Evolutionary conservation across 257 asterid species (phyloP).

Genomic region (Capsicum rhomboideum): DNA sequence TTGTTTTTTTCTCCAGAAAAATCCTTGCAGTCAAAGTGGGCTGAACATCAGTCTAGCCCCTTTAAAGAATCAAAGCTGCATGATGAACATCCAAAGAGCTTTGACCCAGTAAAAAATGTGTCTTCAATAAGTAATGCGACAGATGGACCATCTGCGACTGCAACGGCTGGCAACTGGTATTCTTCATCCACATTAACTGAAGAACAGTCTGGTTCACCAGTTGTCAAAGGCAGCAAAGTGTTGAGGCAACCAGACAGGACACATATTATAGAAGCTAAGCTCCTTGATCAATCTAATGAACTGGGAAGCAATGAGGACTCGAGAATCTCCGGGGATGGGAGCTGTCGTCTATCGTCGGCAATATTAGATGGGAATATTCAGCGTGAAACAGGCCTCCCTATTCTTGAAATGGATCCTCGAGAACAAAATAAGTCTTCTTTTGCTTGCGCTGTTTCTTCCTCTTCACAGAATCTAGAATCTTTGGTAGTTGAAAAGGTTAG

Average conservation of each 20-base stretch:
- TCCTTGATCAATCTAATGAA: constrained; percentile 15
- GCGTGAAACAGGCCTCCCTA: constrained; percentile 14
- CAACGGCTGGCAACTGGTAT: constrained; percentile 8
- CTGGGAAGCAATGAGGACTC: constrained; percentile 19
- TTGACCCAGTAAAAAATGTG: constrained; percentile 20
- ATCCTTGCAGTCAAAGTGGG: constrained; percentile 26
- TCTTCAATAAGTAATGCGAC: constrained; percentile 16
- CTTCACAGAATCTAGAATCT: constrained; percentile 20
- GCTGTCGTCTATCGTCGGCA: constrained; percentile 17
- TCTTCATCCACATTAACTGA: constrained; percentile 17
- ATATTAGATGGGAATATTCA: constrained; percentile 25
- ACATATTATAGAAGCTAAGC: constrained; percentile 18
- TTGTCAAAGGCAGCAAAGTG: constrained; percentile 15
- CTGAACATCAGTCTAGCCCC: constrained; percentile 19
- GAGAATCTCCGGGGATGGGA: constrained; percentile 26
- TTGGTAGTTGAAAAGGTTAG: constrained; percentile 34
- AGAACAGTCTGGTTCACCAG: constrained; percentile 22
- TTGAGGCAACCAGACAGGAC: constrained; percentile 16
- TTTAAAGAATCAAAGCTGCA: constrained; percentile 20
- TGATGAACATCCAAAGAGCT: constrained; percentile 18
- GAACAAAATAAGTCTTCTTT: constrained; percentile 14
- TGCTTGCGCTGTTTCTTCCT: constrained; percentile 23
- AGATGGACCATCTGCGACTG: constrained; percentile 20
- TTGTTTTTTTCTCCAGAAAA: constrained; percentile 34
- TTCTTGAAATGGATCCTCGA: constrained; percentile 18